Base-by-base conservation (phyloP, 192 early-diverging fungal species). In the Podila verticillata region DNA sequence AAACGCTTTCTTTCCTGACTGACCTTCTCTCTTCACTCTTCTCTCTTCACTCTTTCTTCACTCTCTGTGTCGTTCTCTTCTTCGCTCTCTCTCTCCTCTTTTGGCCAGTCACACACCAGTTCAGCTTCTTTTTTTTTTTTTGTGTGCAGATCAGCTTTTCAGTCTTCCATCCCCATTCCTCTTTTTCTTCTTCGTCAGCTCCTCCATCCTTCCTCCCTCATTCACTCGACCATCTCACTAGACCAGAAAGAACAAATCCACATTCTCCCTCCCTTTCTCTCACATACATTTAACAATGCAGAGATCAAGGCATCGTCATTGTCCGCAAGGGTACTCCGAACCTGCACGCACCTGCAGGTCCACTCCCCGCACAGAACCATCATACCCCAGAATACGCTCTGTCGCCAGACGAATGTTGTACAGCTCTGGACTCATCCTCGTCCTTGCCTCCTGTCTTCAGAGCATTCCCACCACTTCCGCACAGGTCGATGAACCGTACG, bases 401-500 rank as follows among this genome's bases (percentile, higher is more conserved):
- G 24, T 26, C 51, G 24, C 22, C 20, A 54, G 51, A 54, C 20
- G 51, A 19, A 4, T 54, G 51, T 26, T 54, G 24, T 54, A 26
- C n/a, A 26, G n/a, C n/a, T 54, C 51, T 24, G 51, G 51, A 26
- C n/a, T 54, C 10, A 17, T 7, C n/a, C n/a, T 54, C 20, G 69
- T 31, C 47, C 59, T 48, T 67, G 28, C n/a, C 59, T 10, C 54
- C 51, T 22, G 44, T 63, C 24, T 61, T 5, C 58, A n/a, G 24
- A n/a, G 31, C 24, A 54, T 31, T 29, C 20, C 58, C 47, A 61
- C 66, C 34, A 29, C 20, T 35, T 22, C 7, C 19, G 28, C 32
- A 15, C 32, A 32, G 32, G 32, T 61, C 31, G 35, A 73, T 22
- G 22, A 34, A 13, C 66, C 57, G 0, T 54, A 61, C 63, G 60